Evolutionary conservation across 2,329 filamentous ascomycete genomes (phyloP), one percentile per base, ranked within the genome.

Genomic region (Apiospora saccharicola): DNA sequence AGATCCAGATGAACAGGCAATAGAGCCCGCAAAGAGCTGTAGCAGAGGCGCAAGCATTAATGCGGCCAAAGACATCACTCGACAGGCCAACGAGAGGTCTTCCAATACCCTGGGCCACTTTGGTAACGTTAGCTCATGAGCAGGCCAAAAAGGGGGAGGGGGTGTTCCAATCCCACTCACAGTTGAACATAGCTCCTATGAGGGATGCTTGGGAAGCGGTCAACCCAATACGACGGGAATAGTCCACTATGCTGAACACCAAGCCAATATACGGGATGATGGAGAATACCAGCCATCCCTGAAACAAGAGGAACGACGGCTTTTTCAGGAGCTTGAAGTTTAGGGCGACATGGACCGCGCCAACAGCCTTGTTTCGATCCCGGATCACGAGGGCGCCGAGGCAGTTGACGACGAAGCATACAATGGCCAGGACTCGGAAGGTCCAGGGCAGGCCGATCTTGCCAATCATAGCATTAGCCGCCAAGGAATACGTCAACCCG

Each of bases 231-330:
- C 86, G 87, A 71, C 88, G 86, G 49, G 91, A 91, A 78, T 94
- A 96, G 79, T 92, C 93, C 19, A 93, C 90, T 67, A 95, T 83
- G 14, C 90, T 92, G 81, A 95, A 96, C 64, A 95, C 87, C n/a
- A 95, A 86, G 5, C 94, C 91, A 37, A 93, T 87, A 77, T 96
- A 96, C 6, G 88, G 92, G 19, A 96, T 83, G 82, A 95, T 90
- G 73, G 88, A 91, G 74, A 95, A 90, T 81, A 91, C 90, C 10
- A 91, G 91, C 85, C 91, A 96, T 2, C 82, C 85, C 49, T 94
- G 80, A 16, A 94, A 84, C 2, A 94, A 83, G 37, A 91, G 79
- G 75, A 92, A 94, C 77, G 94, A 89, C 0, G 84, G 77, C 4
- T 87, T 85, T 74, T 84, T 88, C 79, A 95, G 89, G 0, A 95